Evolutionary conservation across 768 basidiomycete genomes (phyloP).

Genomic region (Kwoniella sp.): DNA sequence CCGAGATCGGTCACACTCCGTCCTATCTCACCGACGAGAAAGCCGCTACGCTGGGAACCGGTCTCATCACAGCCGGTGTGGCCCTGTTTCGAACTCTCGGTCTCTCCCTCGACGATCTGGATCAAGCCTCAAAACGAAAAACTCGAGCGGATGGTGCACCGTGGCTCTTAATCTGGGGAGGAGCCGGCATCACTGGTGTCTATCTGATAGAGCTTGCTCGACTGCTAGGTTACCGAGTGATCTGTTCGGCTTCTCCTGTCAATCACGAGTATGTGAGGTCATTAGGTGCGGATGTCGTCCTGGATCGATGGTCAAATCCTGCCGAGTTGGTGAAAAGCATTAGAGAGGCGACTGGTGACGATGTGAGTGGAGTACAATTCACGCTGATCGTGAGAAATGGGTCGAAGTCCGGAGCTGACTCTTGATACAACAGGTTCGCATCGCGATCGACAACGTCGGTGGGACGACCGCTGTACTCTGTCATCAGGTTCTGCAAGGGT

Average conservation of each 20-base stretch:
- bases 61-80: slow-evolving; percentile 43
- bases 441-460: slow-evolving; percentile 43
- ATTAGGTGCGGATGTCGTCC: slow-evolving; percentile 60
- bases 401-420: slow-evolving; percentile 1
- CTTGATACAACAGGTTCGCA: slow-evolving; percentile 26
- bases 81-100: slow-evolving; percentile 34
- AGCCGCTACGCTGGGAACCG: slow-evolving; percentile 42
- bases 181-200: slow-evolving; percentile 39
- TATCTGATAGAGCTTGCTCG: slow-evolving; percentile 59
- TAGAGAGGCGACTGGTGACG: slow-evolving; percentile 28
- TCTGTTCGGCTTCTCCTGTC: slow-evolving; percentile 59
- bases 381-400: background rate
- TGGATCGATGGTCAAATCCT: slow-evolving; percentile 50
- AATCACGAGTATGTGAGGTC: slow-evolving; percentile 57
- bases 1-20: slow-evolving; percentile 36
- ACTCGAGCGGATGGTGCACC: slow-evolving; percentile 1
- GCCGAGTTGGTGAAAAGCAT: slow-evolving; percentile 27
- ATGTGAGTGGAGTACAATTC: slow-evolving; percentile 23
- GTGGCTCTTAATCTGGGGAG: slow-evolving; percentile 42
- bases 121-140: background rate
- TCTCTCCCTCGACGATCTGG: slow-evolving; percentile 13
- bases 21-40: slow-evolving; percentile 28
- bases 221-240: slow-evolving; percentile 59
- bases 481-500: slow-evolving; percentile 28
- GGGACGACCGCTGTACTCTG: slow-evolving; percentile 27